Evolutionary conservation across 108 stramenopile species (phyloP).

Genomic region (Cyclostephanos invisitatus): DNA sequence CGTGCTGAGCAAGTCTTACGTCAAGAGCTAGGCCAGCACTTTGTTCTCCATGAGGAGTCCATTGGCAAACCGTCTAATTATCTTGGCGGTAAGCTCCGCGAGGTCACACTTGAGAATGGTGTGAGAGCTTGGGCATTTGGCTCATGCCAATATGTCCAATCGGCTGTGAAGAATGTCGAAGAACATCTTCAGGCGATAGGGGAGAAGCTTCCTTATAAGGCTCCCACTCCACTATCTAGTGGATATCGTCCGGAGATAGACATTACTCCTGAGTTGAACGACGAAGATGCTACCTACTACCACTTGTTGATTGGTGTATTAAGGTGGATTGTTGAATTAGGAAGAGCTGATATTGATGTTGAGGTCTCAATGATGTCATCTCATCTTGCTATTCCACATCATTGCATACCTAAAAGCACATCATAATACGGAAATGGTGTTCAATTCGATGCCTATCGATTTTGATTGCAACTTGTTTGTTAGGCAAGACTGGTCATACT

Average conservation of each 20-base stretch:
- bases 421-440: constrained; percentile 9
- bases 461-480: constrained; percentile 6
- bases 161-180: constrained; percentile 38
- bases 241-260: constrained; percentile 1
- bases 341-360: not conserved
- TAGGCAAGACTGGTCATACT: constrained; percentile 11
- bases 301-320: constrained; percentile 5
- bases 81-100: constrained; percentile 3
- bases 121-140: constrained; percentile 46
- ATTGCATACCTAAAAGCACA: constrained; percentile 3
- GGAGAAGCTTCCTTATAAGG: not conserved
- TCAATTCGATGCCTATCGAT: constrained; percentile 1
- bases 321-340: constrained; percentile 1
- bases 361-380: constrained; percentile 8
- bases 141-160: constrained; percentile 48
- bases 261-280: constrained; percentile 1
- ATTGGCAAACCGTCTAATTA: constrained; percentile 2
- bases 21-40: not conserved
- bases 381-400: constrained; percentile 5
- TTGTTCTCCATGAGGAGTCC: constrained; percentile 1
- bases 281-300: constrained; percentile 1
- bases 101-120: constrained; percentile 9
- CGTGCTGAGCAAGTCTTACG: constrained; percentile 2
- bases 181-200: constrained; percentile 3
- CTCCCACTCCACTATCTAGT: not conserved